These are phyloP conservation scores for Rosa lucieae DNA, from an alignment of 306 rosid genomes.

Conservation along the genomic window DNA sequence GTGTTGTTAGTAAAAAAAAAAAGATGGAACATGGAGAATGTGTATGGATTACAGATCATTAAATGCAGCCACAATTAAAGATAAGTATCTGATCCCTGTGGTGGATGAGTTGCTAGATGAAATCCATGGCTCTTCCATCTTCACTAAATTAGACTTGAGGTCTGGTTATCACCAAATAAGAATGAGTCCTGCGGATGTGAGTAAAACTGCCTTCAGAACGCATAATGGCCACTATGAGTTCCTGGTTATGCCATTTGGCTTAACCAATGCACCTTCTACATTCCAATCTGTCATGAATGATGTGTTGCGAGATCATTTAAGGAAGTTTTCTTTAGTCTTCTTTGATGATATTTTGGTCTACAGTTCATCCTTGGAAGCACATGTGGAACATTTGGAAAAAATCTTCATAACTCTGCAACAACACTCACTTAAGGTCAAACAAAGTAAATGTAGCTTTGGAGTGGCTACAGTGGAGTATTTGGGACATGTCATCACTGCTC, in stretches of 20 bases:
- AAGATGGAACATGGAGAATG: too few relatives aligned
- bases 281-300: too few relatives aligned
- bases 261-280: too few relatives aligned
- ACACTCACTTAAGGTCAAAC: not conserved
- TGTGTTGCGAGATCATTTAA: too few relatives aligned
- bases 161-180: not conserved
- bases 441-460: not conserved
- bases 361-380: not conserved
- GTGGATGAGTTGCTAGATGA: not conserved
- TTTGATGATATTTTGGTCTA: not conserved
- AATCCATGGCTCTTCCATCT: not conserved
- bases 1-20: too few relatives aligned
- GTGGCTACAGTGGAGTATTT: not conserved
- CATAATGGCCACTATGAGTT: not conserved
- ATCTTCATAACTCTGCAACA: too few relatives aligned
- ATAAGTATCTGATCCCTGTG: not conserved
- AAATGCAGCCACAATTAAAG: not conserved
- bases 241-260: too few relatives aligned
- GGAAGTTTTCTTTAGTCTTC: not conserved
- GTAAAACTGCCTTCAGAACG: not conserved
- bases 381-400: not conserved
- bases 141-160: not conserved
- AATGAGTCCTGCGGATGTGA: not conserved
- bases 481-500: too few relatives aligned
- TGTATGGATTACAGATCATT: not conserved